These are phyloP conservation scores for Neocallimastix lanati DNA, from an alignment of 192 early-diverging fungal species.

Conservation along the genomic window DNA sequence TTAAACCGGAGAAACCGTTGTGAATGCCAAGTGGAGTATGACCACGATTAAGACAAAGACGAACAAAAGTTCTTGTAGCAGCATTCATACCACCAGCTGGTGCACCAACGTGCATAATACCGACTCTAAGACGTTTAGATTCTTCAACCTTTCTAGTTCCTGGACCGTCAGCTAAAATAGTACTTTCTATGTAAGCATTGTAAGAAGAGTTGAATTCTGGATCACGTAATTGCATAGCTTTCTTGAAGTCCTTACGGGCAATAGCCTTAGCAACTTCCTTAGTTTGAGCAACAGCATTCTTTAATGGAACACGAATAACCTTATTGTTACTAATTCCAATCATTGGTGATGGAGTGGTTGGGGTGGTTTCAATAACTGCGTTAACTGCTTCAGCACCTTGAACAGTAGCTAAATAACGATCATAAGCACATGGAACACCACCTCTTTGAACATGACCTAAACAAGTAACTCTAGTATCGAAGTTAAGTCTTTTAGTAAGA, in stretches of 20 bases:
- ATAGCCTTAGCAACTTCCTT: conserved; percentile 74
- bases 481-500: conserved; percentile 50
- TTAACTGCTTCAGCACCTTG: conserved; percentile 90
- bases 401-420: conserved; percentile 81
- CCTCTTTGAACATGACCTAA: conserved; percentile 93
- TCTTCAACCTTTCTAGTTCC: conserved; percentile 14
- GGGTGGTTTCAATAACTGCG: conserved; percentile 66
- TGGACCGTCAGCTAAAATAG: conserved; percentile 8
- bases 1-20: conserved; percentile 83
- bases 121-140: conserved; percentile 56
- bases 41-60: conserved; percentile 69
- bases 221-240: conserved; percentile 79
- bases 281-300: conserved; percentile 77
- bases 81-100: conserved; percentile 97
- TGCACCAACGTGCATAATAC: conserved; percentile 82
- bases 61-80: conserved; percentile 71
- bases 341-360: conserved; percentile 73
- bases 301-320: conserved; percentile 64
- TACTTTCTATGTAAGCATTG: conserved; percentile 24
- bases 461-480: conserved; percentile 87
- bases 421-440: conserved; percentile 72
- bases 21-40: conserved; percentile 71
- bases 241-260: conserved; percentile 55
- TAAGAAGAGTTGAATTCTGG: conserved; percentile 48
- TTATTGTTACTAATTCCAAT: conserved; percentile 85